Conservation (phyloP, 2,329 filamentous ascomycete species). For the Cytospora mali region DNA sequence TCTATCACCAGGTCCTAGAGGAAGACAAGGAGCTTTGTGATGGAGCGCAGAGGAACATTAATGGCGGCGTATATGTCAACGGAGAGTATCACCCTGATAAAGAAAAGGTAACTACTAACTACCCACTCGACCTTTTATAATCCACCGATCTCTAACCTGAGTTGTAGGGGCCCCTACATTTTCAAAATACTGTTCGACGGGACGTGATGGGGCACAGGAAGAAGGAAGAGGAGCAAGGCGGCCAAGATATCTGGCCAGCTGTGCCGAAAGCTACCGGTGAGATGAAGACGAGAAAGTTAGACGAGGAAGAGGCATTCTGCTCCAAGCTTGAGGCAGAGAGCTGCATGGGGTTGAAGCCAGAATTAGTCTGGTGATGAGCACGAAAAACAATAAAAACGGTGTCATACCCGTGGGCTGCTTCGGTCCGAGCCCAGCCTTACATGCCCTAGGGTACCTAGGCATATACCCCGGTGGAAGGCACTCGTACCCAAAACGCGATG, state of each 20-base stretch:
- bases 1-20: slow-evolving; percentile 54
- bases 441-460: too few species aligned
- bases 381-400: too few species aligned
- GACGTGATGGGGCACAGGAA: slow-evolving; percentile 21
- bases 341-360: slow-evolving; percentile 12
- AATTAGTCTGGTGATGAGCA: slow-evolving; percentile 16
- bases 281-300: slow-evolving; percentile 17
- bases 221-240: slow-evolving; percentile 14
- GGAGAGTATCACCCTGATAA: slow-evolving; percentile 55
- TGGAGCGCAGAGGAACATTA: slow-evolving; percentile 52
- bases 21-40: slow-evolving; percentile 56
- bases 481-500: too few species aligned
- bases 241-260: slow-evolving; percentile 24
- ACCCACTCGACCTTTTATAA: too few species aligned
- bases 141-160: not conserved
- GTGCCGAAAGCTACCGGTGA: slow-evolving; percentile 6
- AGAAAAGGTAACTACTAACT: slow-evolving; percentile 42
- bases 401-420: too few species aligned
- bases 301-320: slow-evolving; percentile 23
- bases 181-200: slow-evolving; percentile 21
- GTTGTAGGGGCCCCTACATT: slow-evolving; percentile 18
- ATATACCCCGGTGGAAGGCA: too few species aligned
- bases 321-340: slow-evolving; percentile 24
- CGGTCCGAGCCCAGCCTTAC: too few species aligned
- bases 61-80: slow-evolving; percentile 52